Conservation (phyloP, 2,329 filamentous ascomycete genomes). For the Botrytis tulipae region DNA sequence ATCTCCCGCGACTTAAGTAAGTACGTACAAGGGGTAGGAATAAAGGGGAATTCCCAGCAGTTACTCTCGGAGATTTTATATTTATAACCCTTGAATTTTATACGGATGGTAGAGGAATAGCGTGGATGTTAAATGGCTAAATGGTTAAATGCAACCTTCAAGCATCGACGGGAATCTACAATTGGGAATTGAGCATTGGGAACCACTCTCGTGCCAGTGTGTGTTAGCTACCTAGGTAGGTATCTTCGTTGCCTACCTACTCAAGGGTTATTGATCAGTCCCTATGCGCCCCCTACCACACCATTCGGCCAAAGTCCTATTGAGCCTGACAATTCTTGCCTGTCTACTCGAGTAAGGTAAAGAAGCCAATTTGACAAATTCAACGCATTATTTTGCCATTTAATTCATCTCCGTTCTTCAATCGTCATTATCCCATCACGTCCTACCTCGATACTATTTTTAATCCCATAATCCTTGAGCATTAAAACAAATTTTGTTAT, state of each 20-base stretch:
- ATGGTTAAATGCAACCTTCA: neutral
- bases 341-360: neutral
- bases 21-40: neutral
- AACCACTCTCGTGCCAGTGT: neutral
- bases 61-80: conserved; percentile 17
- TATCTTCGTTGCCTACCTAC: neutral
- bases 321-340: neutral
- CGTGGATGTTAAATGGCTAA: neutral
- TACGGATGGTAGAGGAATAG: neutral
- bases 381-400: conserved; percentile 25
- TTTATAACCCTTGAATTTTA: neutral
- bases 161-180: neutral
- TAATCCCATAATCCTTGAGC: conserved; percentile 21
- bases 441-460: conserved; percentile 19
- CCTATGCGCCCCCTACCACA: neutral
- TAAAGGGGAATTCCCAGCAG: conserved; percentile 9
- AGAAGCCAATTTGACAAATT: neutral
- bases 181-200: neutral
- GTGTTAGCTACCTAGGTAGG: neutral
- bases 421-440: conserved; percentile 16
- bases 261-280: conserved; percentile 1
- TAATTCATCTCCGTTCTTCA: conserved; percentile 20
- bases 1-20: conserved; percentile 9
- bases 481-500: conserved; percentile 19
- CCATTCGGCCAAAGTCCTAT: neutral